phyloP scores from a whole-genome alignment of 108 stramenopile genomes.

The Asterionellopsis glacialis region DNA sequence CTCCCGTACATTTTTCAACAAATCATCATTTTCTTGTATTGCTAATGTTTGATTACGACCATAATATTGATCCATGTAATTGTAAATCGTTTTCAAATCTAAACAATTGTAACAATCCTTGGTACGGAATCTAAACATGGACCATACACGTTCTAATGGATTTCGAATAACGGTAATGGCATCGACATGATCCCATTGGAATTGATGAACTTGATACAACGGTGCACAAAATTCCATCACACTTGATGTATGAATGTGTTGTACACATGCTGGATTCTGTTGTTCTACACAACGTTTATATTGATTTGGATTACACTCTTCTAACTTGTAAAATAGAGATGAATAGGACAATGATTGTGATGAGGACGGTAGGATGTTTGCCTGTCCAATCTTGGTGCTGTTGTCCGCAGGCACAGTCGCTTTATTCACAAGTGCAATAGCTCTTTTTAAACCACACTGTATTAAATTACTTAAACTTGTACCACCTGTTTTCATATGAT shows the following conservation, averaged over 20 bases:
- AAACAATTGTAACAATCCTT: constrained; percentile 57
- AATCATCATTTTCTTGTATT: too few relatives aligned
- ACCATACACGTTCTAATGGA: constrained; percentile 81
- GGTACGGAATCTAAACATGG: constrained; percentile 71
- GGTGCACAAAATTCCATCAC: constrained; percentile 52
- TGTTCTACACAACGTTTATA: constrained; percentile 10
- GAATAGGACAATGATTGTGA: too few relatives aligned
- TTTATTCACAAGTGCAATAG: too few relatives aligned
- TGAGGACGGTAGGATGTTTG: constrained; percentile 12
- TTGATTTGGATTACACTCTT: constrained; percentile 30
- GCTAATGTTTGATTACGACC: too few relatives aligned
- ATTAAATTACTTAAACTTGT: constrained; percentile 53
- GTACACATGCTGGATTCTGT: neutral
- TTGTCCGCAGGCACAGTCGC: neutral
- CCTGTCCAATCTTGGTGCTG: constrained; percentile 5
- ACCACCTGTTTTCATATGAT: constrained; percentile 84
- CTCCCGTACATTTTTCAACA: neutral
- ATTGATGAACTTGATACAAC: constrained; percentile 6
- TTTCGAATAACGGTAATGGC: constrained; percentile 69
- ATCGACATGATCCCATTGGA: constrained; percentile 12
- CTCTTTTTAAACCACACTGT: constrained; percentile 46
- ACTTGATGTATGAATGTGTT: constrained; percentile 1
- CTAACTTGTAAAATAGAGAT: constrained; percentile 22
- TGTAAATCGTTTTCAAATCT: constrained; percentile 53
- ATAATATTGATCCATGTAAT: constrained; percentile 21